Conservation (phyloP, 192 early-diverging fungal genomes). For the Chytriomyces sp. region DNA sequence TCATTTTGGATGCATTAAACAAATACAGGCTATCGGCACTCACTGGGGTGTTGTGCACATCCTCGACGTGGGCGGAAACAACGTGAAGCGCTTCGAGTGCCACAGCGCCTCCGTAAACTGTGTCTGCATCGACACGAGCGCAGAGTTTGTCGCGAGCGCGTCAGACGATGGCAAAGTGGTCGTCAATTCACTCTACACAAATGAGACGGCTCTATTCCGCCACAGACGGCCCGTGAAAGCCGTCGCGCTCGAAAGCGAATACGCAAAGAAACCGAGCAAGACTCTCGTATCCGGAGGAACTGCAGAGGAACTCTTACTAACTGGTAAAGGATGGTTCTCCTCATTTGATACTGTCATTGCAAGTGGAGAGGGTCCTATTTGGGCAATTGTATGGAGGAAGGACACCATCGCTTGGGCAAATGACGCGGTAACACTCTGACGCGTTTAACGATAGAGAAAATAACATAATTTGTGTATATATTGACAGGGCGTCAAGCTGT, state of each 20-base stretch:
- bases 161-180: slow-evolving; percentile 84
- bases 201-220: slow-evolving; percentile 70
- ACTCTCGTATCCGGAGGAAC: slow-evolving; percentile 91
- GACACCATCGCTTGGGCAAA: slow-evolving; percentile 93
- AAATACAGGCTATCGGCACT: slow-evolving; percentile 87
- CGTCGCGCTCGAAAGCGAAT: slow-evolving; percentile 89
- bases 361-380: slow-evolving; percentile 88
- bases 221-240: slow-evolving; percentile 88
- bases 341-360: slow-evolving; percentile 77
- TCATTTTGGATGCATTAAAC: no score
- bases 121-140: slow-evolving; percentile 80
- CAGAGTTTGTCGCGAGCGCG: slow-evolving; percentile 89
- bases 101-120: slow-evolving; percentile 89
- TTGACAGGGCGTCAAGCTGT: slow-evolving; percentile 59
- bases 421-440: slow-evolving; percentile 59
- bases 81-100: slow-evolving; percentile 78
- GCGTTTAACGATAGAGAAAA: background rate
- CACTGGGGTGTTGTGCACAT: slow-evolving; percentile 89
- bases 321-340: slow-evolving; percentile 93
- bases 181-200: slow-evolving; percentile 79
- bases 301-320: slow-evolving; percentile 82
- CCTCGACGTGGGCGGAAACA: slow-evolving; percentile 89
- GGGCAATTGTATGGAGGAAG: slow-evolving; percentile 80
- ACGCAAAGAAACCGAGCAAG: slow-evolving; percentile 69
- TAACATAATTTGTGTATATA: background rate